These are phyloP conservation scores for Bauhinia variegata DNA, from an alignment of 306 rosid species.

Conservation along the genomic window DNA sequence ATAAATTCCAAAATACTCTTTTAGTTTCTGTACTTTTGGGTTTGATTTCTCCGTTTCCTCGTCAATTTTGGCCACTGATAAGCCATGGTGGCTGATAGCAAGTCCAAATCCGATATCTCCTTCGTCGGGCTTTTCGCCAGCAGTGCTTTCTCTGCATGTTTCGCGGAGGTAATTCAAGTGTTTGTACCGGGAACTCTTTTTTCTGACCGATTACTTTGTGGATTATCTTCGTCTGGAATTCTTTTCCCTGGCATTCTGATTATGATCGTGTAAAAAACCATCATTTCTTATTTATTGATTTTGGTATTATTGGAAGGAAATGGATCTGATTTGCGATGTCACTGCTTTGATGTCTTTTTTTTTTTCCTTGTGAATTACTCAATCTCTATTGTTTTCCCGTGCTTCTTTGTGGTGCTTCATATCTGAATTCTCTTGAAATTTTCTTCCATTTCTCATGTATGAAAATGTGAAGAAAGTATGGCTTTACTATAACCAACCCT, in stretches of 20 bases:
- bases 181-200: neutral
- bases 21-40: no score
- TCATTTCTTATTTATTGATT: neutral
- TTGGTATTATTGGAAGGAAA: neutral
- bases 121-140: constrained; percentile 67
- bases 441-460: neutral
- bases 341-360: neutral
- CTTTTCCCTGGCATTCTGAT: neutral
- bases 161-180: constrained; percentile 61
- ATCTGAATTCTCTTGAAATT: neutral
- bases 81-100: constrained; percentile 66
- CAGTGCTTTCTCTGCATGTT: constrained; percentile 79
- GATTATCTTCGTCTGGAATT: constrained; percentile 10
- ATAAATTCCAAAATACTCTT: no score
- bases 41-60: neutral
- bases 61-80: constrained; percentile 2
- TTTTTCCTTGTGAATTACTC: neutral
- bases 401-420: neutral
- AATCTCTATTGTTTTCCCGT: neutral
- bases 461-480: no score
- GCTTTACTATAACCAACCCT: no score
- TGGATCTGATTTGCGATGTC: constrained; percentile 1
- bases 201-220: constrained; percentile 12
- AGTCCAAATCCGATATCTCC: constrained; percentile 65
- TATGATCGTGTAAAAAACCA: constrained; percentile 23